These are phyloP conservation scores for Sungouiozyma intestinalis DNA, from an alignment of 805 yeast genomes.

Conservation along the genomic window DNA sequence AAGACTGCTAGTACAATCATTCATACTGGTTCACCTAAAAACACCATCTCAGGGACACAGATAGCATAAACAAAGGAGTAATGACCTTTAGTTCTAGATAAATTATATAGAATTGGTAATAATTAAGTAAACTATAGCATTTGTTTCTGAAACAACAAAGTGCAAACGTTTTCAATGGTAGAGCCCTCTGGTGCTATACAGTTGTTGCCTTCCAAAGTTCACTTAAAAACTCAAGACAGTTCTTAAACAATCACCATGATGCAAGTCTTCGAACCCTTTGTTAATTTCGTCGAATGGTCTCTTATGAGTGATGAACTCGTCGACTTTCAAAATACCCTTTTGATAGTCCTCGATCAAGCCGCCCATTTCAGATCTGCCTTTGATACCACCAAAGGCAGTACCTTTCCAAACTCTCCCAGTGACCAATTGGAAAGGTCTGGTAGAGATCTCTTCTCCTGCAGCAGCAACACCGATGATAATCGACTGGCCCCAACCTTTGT, in stretches of 20 bases:
- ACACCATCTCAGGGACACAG: not conserved
- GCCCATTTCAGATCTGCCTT: constrained; percentile 94
- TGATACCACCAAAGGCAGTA: constrained; percentile 98
- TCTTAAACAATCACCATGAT: constrained; percentile 86
- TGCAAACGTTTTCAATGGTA: too few relatives aligned
- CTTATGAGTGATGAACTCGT: constrained; percentile 90
- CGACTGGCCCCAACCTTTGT: constrained; percentile 98
- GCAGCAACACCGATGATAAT: constrained; percentile 97
- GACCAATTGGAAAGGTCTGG: constrained; percentile 97
- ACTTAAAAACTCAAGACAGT: constrained; percentile 54
- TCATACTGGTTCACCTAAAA: not conserved
- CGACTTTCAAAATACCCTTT: constrained; percentile 74
- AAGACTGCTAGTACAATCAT: constrained; percentile 16
- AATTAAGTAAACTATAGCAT: constrained; percentile 2
- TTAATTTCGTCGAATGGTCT: constrained; percentile 70
- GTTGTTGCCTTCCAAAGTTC: too few relatives aligned
- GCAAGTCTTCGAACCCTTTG: constrained; percentile 90
- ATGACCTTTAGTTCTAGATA: too few relatives aligned
- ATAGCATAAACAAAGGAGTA: too few relatives aligned
- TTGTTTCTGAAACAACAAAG: too few relatives aligned
- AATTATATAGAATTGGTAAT: too few relatives aligned
- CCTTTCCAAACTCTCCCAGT: constrained; percentile 99
- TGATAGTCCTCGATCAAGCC: constrained; percentile 79
- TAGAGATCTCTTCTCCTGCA: constrained; percentile 92
- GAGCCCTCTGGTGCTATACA: too few relatives aligned